These are phyloP conservation scores for Fraxinus paxiana DNA, from an alignment of 305 asterid species.

Conservation along the genomic window DNA sequence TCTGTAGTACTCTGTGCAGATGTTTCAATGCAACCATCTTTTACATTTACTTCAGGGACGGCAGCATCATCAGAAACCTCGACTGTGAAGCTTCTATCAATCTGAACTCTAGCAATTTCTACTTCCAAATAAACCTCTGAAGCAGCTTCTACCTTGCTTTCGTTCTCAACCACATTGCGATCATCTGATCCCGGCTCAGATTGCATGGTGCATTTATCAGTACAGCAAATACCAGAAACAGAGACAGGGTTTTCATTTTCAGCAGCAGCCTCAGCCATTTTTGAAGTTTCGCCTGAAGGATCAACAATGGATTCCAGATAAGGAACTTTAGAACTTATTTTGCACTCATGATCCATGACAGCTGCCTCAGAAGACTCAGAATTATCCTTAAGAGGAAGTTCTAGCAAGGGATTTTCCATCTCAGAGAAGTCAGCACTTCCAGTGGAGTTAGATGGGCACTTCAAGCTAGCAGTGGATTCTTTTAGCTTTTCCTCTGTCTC, in stretches of 20 bases:
- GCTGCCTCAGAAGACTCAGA: constrained; percentile 1
- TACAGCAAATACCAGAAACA: not conserved
- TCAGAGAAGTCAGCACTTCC: not conserved
- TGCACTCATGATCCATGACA: constrained; percentile 11
- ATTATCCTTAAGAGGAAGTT: constrained; percentile 21
- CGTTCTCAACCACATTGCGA: not conserved
- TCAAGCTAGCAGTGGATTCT: constrained; percentile 24
- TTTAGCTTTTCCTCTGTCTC: constrained; percentile 27
- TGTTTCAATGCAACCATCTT: constrained; percentile 20
- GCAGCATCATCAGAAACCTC: constrained; percentile 19
- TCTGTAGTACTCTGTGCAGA: constrained; percentile 21
- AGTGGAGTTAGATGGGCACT: constrained; percentile 8
- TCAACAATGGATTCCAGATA: not conserved
- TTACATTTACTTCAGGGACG: not conserved
- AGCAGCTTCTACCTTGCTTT: not conserved
- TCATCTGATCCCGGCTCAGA: not conserved
- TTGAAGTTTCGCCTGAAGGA: constrained; percentile 1
- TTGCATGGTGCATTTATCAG: not conserved
- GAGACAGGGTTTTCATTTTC: constrained; percentile 22
- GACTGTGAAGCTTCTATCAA: constrained; percentile 4
- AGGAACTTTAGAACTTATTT: constrained; percentile 17
- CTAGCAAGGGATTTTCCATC: constrained; percentile 6
- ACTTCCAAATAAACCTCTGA: constrained; percentile 15
- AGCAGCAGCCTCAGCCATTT: constrained; percentile 24
- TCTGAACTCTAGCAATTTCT: constrained; percentile 18